Evolutionary conservation across 2,329 filamentous ascomycete genomes (phyloP).

Genomic region (Coleophoma cylindrospora): DNA sequence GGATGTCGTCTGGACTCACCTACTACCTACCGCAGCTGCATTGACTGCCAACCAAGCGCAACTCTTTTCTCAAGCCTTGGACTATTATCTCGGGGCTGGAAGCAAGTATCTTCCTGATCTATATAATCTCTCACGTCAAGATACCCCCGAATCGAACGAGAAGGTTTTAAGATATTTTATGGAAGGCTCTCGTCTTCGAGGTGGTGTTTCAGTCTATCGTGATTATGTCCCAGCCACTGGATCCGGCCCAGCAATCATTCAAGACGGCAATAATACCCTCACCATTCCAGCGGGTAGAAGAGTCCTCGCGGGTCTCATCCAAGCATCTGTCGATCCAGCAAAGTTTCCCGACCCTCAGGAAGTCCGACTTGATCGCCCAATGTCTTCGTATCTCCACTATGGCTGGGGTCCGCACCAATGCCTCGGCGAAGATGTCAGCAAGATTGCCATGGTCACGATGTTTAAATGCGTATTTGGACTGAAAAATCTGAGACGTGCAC

Average conservation of each 20-base stretch:
- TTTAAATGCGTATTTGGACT: slow-evolving; percentile 20
- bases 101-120: slow-evolving; percentile 53
- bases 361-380: slow-evolving; percentile 58
- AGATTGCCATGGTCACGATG: slow-evolving; percentile 51
- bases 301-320: slow-evolving; percentile 58
- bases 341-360: slow-evolving; percentile 57
- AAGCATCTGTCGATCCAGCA: slow-evolving; percentile 48
- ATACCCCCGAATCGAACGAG: slow-evolving; percentile 53
- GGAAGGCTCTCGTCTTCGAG: slow-evolving; percentile 66
- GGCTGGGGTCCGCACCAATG: slow-evolving; percentile 58
- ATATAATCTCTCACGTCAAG: slow-evolving; percentile 50
- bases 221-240: slow-evolving; percentile 6
- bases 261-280: slow-evolving; percentile 42
- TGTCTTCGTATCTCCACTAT: slow-evolving; percentile 61
- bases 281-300: slow-evolving; percentile 52
- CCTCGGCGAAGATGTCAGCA: slow-evolving; percentile 54
- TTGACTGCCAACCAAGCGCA: slow-evolving; percentile 69
- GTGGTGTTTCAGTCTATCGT: slow-evolving; percentile 57
- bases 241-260: slow-evolving; percentile 36
- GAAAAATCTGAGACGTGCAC: slow-evolving; percentile 13
- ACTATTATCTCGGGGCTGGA: slow-evolving; percentile 64
- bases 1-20: slow-evolving; percentile 50
- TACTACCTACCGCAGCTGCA: slow-evolving; percentile 53
- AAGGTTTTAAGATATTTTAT: slow-evolving; percentile 61
- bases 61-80: slow-evolving; percentile 66